These are phyloP conservation scores for Claviceps humidiphila DNA, from an alignment of 2,329 filamentous ascomycete genomes.

Conservation along the genomic window DNA sequence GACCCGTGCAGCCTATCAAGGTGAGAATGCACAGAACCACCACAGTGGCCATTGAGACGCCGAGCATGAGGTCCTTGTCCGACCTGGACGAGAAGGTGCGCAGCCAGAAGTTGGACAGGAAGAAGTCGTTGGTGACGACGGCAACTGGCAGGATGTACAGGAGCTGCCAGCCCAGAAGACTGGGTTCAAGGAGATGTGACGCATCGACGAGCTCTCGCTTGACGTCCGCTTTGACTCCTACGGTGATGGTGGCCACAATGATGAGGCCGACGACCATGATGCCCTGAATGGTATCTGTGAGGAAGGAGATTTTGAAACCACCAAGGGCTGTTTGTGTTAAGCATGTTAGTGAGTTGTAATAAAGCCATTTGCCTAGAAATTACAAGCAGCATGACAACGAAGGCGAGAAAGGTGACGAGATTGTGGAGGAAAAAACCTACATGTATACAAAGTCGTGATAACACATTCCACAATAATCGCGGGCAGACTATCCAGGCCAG, in stretches of 20 bases:
- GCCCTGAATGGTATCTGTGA: conserved; percentile 73
- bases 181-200: conserved; percentile 56
- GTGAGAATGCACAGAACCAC: conserved; percentile 56
- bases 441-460: conserved; percentile 74
- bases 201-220: conserved; percentile 53
- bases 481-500: conserved; percentile 60
- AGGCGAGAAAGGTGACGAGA: neutral
- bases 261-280: conserved; percentile 64
- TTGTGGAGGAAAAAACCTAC: conserved; percentile 24
- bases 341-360: too few relatives aligned
- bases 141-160: conserved; percentile 75
- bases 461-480: conserved; percentile 65
- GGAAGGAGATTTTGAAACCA: conserved; percentile 71
- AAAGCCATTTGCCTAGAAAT: neutral
- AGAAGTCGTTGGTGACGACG: conserved; percentile 75
- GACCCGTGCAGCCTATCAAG: conserved; percentile 58
- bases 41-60: conserved; percentile 53
- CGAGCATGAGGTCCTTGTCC: conserved; percentile 65
- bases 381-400: neutral
- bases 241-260: conserved; percentile 62
- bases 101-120: conserved; percentile 74
- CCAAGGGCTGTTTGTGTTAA: conserved; percentile 44
- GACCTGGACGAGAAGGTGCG: conserved; percentile 69
- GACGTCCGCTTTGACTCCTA: conserved; percentile 63
- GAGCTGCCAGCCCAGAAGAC: conserved; percentile 69